Base-by-base conservation (phyloP, 1,139 yeast genomes). In the Yamadazyma blattariae region DNA sequence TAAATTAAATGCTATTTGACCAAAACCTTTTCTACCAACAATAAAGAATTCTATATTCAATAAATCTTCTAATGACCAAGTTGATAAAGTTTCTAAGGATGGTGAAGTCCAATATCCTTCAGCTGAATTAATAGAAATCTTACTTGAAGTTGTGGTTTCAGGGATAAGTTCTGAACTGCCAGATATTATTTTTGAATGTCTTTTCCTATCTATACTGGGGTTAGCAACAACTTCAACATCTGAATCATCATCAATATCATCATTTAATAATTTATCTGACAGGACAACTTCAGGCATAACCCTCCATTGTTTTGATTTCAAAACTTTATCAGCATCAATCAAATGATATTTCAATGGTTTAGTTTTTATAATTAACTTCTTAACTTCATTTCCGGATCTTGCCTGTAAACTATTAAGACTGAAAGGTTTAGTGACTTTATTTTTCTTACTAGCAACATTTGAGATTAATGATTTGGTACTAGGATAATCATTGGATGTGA, bases 81-180 rank as follows among this genome's bases (percentile, higher is more conserved):
- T 47, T 1, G 71, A 53, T 6, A 89, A 64, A 22, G 75, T 79
- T 2, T 66, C 66, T 11, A 86, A 63, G 0, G 85, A 59, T 1
- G 97, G 97, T 1, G 81, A 71, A 40, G 88, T 79, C 94, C 96
- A 89, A 56, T 89, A 89, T 2, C 80, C 89, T 22, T 49, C 46
- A n/a, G 18, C 12, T 10, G 34, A 12, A n/a, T 28, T 27, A 2
- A 29, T 33, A 14, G 34, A 15, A 11, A 14, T 8, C 17, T 30
- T 31, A 2, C 27, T 21, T 29, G 37, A 13, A 7, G 14, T 10
- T n/a, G 12, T 22, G 5, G 25, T 18, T 7, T 7, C 9, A 5
- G 10, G 19, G 2, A 13, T 7, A 15, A 29, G 12, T 18, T 33
- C 34, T 2, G 35, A 24, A 5, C 16, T 28, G 3, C 40, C 38